Base-by-base conservation (phyloP, 768 basidiomycete species). In the Suillus sp. region DNA sequence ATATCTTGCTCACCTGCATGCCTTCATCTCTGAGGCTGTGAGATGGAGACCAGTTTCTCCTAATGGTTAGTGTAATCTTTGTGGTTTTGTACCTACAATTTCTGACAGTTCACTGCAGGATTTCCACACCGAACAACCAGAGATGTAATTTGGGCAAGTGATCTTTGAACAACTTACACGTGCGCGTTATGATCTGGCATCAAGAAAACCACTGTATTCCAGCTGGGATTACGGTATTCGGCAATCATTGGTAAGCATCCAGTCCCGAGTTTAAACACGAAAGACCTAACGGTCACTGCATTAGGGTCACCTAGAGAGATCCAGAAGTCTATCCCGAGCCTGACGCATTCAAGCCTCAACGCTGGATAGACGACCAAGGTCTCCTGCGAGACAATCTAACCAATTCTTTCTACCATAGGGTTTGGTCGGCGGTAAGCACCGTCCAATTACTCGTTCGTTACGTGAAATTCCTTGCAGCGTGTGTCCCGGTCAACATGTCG, bases 341-440 rank as follows among this genome's bases (percentile, higher is more conserved):
- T 4, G 27, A 50, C 8, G 16, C 25, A 1, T 50, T 50, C 18
- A 30, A 50, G 18, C 48, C 48, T 30, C 48, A 50, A 10, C 48
- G 48, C 8, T 50, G 48, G 48, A 27, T 50, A 18, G 27, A 50
- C 14, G 16, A 50, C 16, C 27, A 50, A 27, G 48, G 48, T 50
- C 16, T 57, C 7, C 16, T 51, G 14, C 30, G 53, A 25, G 60
- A 61, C 20, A 25, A 51, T 83, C 83, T 2, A 83, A 86, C 63
- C 62, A 51, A n/a, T 85, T 86, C 69, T 71, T 81, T 42, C 84
- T 84, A 6, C 78, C n/a, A n/a, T n/a, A n/a, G 81, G 65, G 84
- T 38, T 86, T 84, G 84, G 58, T 84, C n/a, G 91, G 25, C 25
- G 62, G 56, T 27, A 74, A 82, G 1, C 80, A 80, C 16, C 4